These are phyloP conservation scores for Przewalskia tangutica DNA, from an alignment of 257 asterid genomes.

Conservation along the genomic window DNA sequence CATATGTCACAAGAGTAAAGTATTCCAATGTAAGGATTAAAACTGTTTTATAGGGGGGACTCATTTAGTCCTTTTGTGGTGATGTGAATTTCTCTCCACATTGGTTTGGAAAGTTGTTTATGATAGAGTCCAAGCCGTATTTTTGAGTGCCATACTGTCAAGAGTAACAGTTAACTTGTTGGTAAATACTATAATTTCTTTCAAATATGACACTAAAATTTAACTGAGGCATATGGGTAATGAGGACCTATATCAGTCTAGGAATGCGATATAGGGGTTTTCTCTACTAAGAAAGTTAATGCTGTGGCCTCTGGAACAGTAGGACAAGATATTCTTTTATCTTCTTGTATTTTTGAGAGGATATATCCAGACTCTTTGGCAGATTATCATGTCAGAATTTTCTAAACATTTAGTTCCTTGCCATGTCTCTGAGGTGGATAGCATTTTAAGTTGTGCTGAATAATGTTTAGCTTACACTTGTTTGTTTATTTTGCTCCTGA, in stretches of 20 bases:
- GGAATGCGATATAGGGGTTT: neutral
- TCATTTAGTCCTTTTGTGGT: neutral
- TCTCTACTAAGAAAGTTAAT: neutral
- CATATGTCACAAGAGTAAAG: neutral
- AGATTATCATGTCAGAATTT: neutral
- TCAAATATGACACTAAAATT: neutral
- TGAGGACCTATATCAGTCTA: neutral
- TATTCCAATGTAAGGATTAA: neutral
- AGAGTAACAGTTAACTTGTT: neutral
- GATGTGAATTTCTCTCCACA: neutral
- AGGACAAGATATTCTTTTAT: neutral
- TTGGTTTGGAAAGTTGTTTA: neutral
- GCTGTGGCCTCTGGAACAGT: neutral
- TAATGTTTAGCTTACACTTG: neutral
- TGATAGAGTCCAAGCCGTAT: neutral
- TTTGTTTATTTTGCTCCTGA: neutral
- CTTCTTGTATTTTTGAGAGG: neutral
- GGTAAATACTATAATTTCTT: neutral
- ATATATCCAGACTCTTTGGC: neutral
- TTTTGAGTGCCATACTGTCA: neutral
- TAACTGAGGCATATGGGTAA: neutral
- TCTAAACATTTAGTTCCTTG: neutral
- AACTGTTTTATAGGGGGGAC: neutral
- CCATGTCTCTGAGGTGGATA: neutral
- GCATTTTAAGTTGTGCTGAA: neutral